Evolutionary conservation across 352 stramenopile genomes (phyloP), one percentile per base, ranked within the genome.

Genomic region (Globisporangium parvum): DNA sequence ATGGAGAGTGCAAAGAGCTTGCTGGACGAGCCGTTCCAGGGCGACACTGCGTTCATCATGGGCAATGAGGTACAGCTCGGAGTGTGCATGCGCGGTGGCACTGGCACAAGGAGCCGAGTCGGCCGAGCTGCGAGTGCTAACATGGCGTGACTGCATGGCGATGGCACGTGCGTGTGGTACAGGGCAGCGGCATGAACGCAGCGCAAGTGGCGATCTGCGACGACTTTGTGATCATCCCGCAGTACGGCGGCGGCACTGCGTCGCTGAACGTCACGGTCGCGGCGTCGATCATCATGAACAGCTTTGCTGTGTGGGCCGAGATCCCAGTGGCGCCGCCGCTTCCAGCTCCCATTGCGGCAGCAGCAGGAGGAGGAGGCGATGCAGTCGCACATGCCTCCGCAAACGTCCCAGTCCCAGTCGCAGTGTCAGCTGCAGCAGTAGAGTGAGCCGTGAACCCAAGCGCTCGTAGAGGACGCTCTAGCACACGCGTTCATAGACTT

Each of bases 191-290:
- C n/a, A 90, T 98, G 72, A 94, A 90, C 59, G 66, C 78, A 5
- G 91, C 89, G 50, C 93, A 98, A 66, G 78, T 97, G 52, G 73
- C 77, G 8, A 84, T 96, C 18, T 98, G 96, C 67, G 87, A 98
- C 69, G 70, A 76, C 28, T 97, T 98, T 67, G 73, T 98, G 26
- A 91, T 96, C 62, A 98, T 98, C 63, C 88, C 88, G 17, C 96
- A 98, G 65, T 98, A 97, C 62, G 93, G 94, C 51, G 77, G 81
- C 33, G 96, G 94, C 55, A 98, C 93, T 4, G 94, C 93, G 20
- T 98, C 88, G 60, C 80, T 98, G 9, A 98, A 98, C 65, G 96
- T 98, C 45, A 97, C 88, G 57, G 93, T 98, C 20, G 93, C 93
- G 8, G 88, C 87, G 15, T 96, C 79, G 35, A 94, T 98, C 65